Evolutionary conservation across 805 yeast species (phyloP), one percentile per base, ranked within the genome.

Genomic region (Wickerhamiella kazuoi): DNA sequence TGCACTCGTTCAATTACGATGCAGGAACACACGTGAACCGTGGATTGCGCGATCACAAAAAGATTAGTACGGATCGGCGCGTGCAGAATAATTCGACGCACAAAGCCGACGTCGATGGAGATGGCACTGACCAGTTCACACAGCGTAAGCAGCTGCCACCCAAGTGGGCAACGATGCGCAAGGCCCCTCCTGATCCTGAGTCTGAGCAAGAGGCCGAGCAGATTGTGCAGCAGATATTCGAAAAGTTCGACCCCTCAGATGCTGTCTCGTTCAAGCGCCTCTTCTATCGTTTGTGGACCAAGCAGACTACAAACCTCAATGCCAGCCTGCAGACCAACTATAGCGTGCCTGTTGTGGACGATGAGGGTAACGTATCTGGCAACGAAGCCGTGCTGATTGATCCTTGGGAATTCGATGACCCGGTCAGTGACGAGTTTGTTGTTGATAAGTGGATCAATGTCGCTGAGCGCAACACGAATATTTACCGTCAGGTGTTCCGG

Each of bases 371-470:
- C 6, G 54, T 50, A 2, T 37, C 40, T 14, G 49, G 59, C 34
- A 52, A 54, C 21, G 47, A 58, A 41, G 54, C 64, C 44, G 76
- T 45, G 21, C 53, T 74, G 41, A 68, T 90, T 44, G 96, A 84
- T 55, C 98, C 98, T 1, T 86, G 81, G 57, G 64, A 72, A 2
- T 84, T 90, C 55, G 76, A 71, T 41, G 99, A 90, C 59, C 99
- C 98, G 0, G 55, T 90, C 36, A 72, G 69, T 43, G 78, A 71
- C n/a, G 71, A 71, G 2, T 90, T 90, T 54, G 82, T 74, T 51
- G 86, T 80, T 49, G 95, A 83, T 49, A 55, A 76, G 6, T 87
- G 95, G 95, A 71, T 67, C 54, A 50, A 50, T 1, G 76, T 76
- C 4, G 96, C 98, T 0, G 63, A 78, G 39, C 68, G 86, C 50